Evolutionary conservation across 108 stramenopile genomes (phyloP).

Genomic region (Nitzschia sp.): DNA sequence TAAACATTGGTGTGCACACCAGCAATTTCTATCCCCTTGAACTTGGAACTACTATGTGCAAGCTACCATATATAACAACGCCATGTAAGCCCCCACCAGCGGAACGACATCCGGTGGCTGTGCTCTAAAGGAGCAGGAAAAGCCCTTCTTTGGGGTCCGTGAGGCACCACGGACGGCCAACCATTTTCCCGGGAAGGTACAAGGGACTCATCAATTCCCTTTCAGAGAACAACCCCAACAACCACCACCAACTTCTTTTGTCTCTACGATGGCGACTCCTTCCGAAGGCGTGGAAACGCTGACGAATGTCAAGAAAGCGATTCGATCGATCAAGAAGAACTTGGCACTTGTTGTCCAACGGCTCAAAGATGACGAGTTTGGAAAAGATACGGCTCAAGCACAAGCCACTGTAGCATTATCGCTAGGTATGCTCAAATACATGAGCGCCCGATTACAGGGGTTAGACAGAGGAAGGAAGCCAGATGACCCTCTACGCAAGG

Average conservation of each 20-base stretch:
- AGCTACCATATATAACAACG: too few species aligned
- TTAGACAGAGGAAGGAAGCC: slow-evolving; percentile 53
- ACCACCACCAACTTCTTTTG: background rate
- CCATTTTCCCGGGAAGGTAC: too few species aligned
- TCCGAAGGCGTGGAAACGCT: slow-evolving; percentile 17
- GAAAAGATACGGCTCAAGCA: slow-evolving; percentile 42
- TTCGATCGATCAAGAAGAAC: slow-evolving; percentile 26
- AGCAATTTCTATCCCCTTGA: too few species aligned
- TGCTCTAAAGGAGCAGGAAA: too few species aligned
- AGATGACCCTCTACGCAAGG: slow-evolving; percentile 67
- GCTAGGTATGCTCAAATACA: slow-evolving; percentile 76
- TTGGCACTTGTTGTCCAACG: slow-evolving; percentile 34
- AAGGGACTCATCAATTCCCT: too few species aligned
- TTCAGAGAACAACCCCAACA: too few species aligned
- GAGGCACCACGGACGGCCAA: too few species aligned
- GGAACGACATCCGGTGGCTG: too few species aligned
- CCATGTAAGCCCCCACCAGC: too few species aligned
- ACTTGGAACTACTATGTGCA: too few species aligned
- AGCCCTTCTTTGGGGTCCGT: too few species aligned
- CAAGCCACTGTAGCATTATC: slow-evolving; percentile 68
- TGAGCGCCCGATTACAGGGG: slow-evolving; percentile 70
- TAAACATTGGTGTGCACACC: too few species aligned
- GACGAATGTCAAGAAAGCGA: slow-evolving; percentile 38
- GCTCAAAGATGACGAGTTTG: slow-evolving; percentile 26
- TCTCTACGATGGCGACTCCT: slow-evolving; percentile 5